These are phyloP conservation scores for Xylariales sp. DNA, from an alignment of 2,329 filamentous ascomycete genomes.

Conservation along the genomic window DNA sequence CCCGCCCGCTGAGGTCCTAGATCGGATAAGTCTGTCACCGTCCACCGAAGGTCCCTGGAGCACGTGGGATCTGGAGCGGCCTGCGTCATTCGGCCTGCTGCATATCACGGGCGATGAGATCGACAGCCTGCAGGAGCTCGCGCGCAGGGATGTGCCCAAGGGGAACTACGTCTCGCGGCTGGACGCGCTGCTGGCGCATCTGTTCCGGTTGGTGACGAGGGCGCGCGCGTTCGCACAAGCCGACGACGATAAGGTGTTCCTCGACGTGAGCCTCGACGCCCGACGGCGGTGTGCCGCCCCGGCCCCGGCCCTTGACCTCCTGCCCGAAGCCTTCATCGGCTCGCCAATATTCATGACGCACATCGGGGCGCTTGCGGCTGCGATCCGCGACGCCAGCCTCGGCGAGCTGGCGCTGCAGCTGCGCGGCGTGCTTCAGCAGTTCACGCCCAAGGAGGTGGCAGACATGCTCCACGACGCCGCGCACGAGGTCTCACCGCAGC, in stretches of 20 bases:
- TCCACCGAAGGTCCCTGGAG: conserved; percentile 33
- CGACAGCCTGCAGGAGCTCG: conserved; percentile 23
- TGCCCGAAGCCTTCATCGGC: conserved; percentile 36
- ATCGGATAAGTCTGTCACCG: conserved; percentile 15
- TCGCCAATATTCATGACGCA: conserved; percentile 38
- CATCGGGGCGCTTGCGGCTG: conserved; percentile 14
- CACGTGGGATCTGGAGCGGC: conserved; percentile 32
- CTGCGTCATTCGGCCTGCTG: conserved; percentile 28
- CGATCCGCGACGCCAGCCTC: conserved; percentile 9
- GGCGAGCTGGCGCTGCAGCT: conserved; percentile 26
- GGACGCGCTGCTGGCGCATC: conserved; percentile 40
- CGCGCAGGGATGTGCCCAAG: conserved; percentile 10
- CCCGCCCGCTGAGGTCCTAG: conserved; percentile 17
- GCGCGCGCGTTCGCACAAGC: conserved; percentile 25
- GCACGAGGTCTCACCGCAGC: conserved; percentile 38
- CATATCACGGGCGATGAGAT: conserved; percentile 32
- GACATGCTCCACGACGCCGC: conserved; percentile 37
- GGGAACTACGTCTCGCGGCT: conserved; percentile 31
- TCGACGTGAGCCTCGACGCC: conserved; percentile 36
- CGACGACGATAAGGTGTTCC: conserved; percentile 25
- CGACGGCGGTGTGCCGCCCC: conserved; percentile 32
- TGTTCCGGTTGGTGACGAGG: conserved; percentile 39
- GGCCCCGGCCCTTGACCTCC: too few relatives aligned
- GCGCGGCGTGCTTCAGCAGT: conserved; percentile 27
- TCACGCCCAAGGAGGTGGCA: conserved; percentile 31